Conservation (phyloP, 805 yeast genomes). For the Starmerella vitae region DNA sequence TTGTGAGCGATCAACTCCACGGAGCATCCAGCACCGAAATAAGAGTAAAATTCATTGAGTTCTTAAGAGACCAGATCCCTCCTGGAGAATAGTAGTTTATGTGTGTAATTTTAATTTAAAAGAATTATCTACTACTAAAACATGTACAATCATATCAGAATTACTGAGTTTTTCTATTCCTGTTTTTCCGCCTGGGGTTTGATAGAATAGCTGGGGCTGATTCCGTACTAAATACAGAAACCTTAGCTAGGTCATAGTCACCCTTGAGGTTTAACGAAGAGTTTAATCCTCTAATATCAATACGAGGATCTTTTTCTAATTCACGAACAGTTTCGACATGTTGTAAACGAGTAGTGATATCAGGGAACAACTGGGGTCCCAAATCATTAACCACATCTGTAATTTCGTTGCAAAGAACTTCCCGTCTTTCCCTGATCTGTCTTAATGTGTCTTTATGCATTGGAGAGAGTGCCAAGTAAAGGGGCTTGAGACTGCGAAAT, state of each 20-base stretch:
- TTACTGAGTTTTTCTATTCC: background rate
- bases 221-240: slow-evolving; percentile 20
- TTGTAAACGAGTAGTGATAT: slow-evolving; percentile 36
- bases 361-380: slow-evolving; percentile 80
- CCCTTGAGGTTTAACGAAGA: slow-evolving; percentile 17
- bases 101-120: background rate
- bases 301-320: slow-evolving; percentile 19
- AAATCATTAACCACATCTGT: slow-evolving; percentile 65
- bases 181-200: background rate
- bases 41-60: slow-evolving; percentile 51
- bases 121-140: background rate
- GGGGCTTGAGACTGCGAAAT: slow-evolving; percentile 68
- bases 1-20: slow-evolving; percentile 64
- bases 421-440: slow-evolving; percentile 47
- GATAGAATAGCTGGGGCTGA: slow-evolving; percentile 11
- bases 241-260: slow-evolving; percentile 20
- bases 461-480: slow-evolving; percentile 39
- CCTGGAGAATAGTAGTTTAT: slow-evolving; percentile 70
- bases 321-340: slow-evolving; percentile 15
- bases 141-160: too few relatives aligned
- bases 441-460: slow-evolving; percentile 30
- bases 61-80: slow-evolving; percentile 87
- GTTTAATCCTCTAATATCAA: slow-evolving; percentile 17
- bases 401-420: slow-evolving; percentile 52
- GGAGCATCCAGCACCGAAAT: slow-evolving; percentile 78